Evolutionary conservation across 495 filamentous ascomycete genomes (phyloP).

Genomic region (Talaromyces trachyspermus): DNA sequence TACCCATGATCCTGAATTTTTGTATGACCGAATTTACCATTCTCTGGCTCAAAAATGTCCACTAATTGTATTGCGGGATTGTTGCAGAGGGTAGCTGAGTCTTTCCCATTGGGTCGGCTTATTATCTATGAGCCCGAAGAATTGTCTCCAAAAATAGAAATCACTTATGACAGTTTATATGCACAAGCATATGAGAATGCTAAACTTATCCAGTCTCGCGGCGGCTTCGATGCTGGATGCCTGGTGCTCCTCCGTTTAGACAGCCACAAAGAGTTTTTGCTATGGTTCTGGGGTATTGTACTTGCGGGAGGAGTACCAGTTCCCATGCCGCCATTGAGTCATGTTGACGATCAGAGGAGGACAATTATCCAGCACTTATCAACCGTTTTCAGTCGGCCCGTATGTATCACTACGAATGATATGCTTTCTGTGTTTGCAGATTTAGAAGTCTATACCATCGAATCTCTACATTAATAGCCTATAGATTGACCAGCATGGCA

Average conservation of each 20-base stretch:
- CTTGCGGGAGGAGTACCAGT: slow-evolving; percentile 31
- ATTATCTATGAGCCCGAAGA: background rate
- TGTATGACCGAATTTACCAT: too few relatives aligned
- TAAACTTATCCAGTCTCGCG: background rate
- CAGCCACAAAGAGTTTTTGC: background rate
- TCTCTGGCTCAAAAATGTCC: background rate
- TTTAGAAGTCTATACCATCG: background rate
- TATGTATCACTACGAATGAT: slow-evolving; percentile 10
- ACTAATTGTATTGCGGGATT: background rate
- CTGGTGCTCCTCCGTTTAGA: background rate
- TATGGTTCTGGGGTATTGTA: slow-evolving; percentile 39
- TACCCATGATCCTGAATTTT: too few relatives aligned
- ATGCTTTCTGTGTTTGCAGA: background rate
- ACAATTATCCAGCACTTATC: slow-evolving; percentile 14
- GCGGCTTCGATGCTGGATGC: background rate
- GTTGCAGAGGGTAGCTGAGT: background rate
- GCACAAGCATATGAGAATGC: background rate
- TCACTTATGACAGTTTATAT: background rate
- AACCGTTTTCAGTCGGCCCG: slow-evolving; percentile 8
- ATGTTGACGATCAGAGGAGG: slow-evolving; percentile 22
- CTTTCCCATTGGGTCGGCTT: background rate
- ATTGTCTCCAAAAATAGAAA: background rate
- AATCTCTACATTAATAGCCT: background rate
- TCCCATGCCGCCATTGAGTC: slow-evolving; percentile 30
- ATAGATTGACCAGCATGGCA: background rate